Evolutionary conservation across 108 stramenopile species (phyloP).

Genomic region (Nitzschia sp.): DNA sequence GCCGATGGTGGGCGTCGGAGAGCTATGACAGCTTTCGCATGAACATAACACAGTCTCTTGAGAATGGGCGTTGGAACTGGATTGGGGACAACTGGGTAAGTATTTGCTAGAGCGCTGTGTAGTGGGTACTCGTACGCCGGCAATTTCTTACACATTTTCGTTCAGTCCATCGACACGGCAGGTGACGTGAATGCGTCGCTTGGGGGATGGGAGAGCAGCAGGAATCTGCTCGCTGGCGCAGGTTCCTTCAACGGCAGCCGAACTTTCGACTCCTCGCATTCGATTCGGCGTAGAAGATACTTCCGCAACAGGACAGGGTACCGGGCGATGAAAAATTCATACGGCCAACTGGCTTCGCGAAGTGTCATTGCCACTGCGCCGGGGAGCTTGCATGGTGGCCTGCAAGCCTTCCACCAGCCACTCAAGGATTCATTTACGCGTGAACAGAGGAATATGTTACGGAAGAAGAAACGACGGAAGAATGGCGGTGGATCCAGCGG

Average conservation of each 20-base stretch:
- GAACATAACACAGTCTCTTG: constrained; percentile 27
- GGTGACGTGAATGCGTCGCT: constrained; percentile 41
- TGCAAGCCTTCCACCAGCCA: constrained; percentile 63
- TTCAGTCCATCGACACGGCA: constrained; percentile 51
- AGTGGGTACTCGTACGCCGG: background rate
- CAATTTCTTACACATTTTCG: background rate
- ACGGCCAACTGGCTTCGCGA: background rate
- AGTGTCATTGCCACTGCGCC: background rate
- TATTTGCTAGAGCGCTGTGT: no score
- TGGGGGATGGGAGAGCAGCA: constrained; percentile 72
- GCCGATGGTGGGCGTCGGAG: constrained; percentile 74
- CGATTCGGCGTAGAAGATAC: constrained; percentile 63
- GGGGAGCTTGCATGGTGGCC: constrained; percentile 15
- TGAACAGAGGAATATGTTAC: constrained; percentile 27
- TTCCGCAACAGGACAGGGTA: constrained; percentile 42
- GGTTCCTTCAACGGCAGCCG: constrained; percentile 51
- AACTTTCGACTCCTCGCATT: constrained; percentile 48
- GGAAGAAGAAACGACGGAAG: constrained; percentile 15
- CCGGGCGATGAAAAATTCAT: background rate
- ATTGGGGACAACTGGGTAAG: constrained; percentile 61
- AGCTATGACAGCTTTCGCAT: constrained; percentile 40
- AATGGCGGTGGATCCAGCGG: background rate
- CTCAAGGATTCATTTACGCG: constrained; percentile 33
- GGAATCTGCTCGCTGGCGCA: constrained; percentile 35
- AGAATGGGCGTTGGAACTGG: constrained; percentile 49